These are phyloP conservation scores for Dictyostelium discoideum DNA, from an alignment of 78 protist genomes.

Conservation along the genomic window DNA sequence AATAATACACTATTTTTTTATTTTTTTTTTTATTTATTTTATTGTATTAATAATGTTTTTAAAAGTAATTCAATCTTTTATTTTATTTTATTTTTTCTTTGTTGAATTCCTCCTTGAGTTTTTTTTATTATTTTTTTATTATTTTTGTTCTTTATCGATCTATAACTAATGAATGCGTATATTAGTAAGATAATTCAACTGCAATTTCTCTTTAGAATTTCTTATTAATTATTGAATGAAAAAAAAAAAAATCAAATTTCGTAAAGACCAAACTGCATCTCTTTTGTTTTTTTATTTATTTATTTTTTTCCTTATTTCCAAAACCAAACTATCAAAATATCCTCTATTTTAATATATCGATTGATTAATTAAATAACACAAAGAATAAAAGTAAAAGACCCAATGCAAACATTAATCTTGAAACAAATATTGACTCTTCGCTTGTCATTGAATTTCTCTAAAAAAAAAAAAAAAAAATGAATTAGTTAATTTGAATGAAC, in stretches of 20 bases:
- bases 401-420: constrained; percentile 52
- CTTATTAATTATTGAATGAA: background rate
- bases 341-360: background rate
- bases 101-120: too few species aligned
- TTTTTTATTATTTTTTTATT: too few species aligned
- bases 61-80: background rate
- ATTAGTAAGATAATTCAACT: background rate
- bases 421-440: constrained; percentile 41
- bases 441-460: background rate
- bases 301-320: background rate
- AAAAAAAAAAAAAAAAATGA: background rate
- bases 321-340: background rate
- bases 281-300: background rate
- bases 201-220: background rate
- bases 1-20: too few species aligned
- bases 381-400: constrained; percentile 55
- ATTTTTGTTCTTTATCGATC: background rate
- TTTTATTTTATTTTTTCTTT: too few species aligned
- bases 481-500: background rate
- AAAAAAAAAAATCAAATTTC: too few species aligned
- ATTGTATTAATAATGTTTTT: background rate
- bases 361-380: constrained; percentile 27
- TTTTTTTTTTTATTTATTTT: too few species aligned
- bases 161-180: background rate
- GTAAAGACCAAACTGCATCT: background rate